Evolutionary conservation across 1,284 basidiomycete genomes (phyloP), one percentile per base, ranked within the genome.

Genomic region (Xerocomus minutiporus): DNA sequence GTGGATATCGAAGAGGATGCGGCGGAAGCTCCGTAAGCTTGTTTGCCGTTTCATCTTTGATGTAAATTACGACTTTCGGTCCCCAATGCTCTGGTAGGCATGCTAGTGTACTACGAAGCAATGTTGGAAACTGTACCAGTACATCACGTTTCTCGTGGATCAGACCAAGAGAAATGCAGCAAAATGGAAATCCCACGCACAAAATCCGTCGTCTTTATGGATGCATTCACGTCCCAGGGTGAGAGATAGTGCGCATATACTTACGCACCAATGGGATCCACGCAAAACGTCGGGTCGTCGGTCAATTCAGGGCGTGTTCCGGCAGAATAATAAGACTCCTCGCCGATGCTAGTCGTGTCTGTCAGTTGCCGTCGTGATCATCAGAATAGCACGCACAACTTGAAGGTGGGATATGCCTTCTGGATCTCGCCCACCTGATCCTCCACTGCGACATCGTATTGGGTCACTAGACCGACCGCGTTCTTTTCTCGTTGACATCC

Each of bases 371-470:
- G 13, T 17, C 7, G 13, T n/a, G 8, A 43, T 5, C 25, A n/a
- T 56, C 20, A 48, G 35, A 48, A 61, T 5, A 36, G n/a, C 51
- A 78, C 88, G 66, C 67, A 93, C 91, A 94, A 95, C 57, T 86
- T 75, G 71, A 93, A 96, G 11, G 72, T 65, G 0, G 93, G 93
- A 70, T 91, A 97, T 46, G 75, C 75, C 28, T 73, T 70, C 32
- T 74, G 72, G 56, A 97, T 84, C 67, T 84, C 80, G 50, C 77
- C 67, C 68, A 97, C 89, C 51, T 95, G 77, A 59, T 90, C 85
- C 69, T 98, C 95, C 12, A 97, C 93, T 36, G 80, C 84, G 56
- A 97, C 90, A 71, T 99, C 95, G 64, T 93, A 97, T 73, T 97
- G 91, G 0, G 96, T 98, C n/a, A 98, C 96, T 36, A 97, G 78